Base-by-base conservation (phyloP, 352 stramenopile species). In the Globisporangium rhizosaccharum region DNA sequence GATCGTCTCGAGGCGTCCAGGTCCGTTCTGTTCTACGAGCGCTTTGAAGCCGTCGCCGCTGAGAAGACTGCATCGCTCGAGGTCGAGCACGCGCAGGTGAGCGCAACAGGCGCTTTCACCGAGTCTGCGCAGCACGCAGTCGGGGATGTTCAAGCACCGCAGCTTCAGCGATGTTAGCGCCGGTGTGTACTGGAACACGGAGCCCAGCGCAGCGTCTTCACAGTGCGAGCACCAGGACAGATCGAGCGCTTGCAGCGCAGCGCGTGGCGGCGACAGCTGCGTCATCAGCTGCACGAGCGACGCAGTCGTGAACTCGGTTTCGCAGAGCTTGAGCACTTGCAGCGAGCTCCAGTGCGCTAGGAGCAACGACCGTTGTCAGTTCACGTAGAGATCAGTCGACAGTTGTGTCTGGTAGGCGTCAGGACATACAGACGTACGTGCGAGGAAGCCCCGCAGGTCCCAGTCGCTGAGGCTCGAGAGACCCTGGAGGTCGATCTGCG, bases 171-270 rank as follows among this genome's bases (percentile, higher is more conserved):
- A 18, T 2, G 41, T 50, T 1, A 73, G 56, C 44, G 33, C 4
- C 12, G 58, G 58, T 3, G 55, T 53, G 17, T 45, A 28, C 6
- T 47, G 44, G 14, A 72, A 47, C 18, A 72, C 33, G 25, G 39
- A 20, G 18, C 51, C 23, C 17, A 70, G 26, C 5, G 39, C 57
- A 17, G 59, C 33, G 44, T 41, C 50, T 25, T 56, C 53, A n/a
- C 66, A 53, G 14, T 33, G 45, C 28, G 42, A 53, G 25, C 66
- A 70, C 66, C 66, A 72, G 18, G 66, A 72, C 14, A 72, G 41
- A 56, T 72, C 57, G 25, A 67, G 36, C 42, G 53, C 37, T 10
- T 11, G 17, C 20, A 70, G 41, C 15, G 25, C 20, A 45, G 50
- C 14, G 41, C 46, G 25, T 25, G 17, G 42, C 3, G 15, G 9